Conservation (phyloP, 768 basidiomycete genomes). For the Suillus clintonianus region DNA sequence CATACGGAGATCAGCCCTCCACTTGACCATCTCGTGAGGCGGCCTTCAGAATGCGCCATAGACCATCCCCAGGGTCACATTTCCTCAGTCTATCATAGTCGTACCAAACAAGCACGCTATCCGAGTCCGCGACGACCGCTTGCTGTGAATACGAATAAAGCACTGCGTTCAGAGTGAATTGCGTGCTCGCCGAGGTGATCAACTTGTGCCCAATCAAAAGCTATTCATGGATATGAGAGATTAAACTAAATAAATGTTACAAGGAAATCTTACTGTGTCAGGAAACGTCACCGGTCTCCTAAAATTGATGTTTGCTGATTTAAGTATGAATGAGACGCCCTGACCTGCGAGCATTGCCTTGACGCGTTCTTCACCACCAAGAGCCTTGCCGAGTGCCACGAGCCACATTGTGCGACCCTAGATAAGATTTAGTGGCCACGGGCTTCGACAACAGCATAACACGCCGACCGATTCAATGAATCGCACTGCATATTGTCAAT, state of each 20-base stretch:
- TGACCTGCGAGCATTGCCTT: conserved; percentile 60
- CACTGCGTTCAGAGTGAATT: conserved; percentile 52
- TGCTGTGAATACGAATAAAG: conserved; percentile 69
- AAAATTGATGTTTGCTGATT: conserved; percentile 67
- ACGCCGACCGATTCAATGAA: conserved; percentile 68
- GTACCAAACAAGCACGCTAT: conserved; percentile 74
- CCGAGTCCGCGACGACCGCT: conserved; percentile 63
- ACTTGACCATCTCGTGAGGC: background rate
- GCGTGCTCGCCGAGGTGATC: conserved; percentile 38
- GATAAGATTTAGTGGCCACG: background rate
- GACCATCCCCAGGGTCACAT: conserved; percentile 58
- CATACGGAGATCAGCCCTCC: background rate
- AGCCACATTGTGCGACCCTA: conserved; percentile 76
- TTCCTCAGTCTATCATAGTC: conserved; percentile 71
- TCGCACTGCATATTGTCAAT: conserved; percentile 43
- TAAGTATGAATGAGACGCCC: conserved; percentile 75
- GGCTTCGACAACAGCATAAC: background rate
- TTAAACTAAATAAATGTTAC: conserved; percentile 3
- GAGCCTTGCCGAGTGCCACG: conserved; percentile 50
- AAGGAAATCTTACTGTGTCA: conserved; percentile 56
- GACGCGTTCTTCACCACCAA: conserved; percentile 59
- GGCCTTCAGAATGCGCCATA: conserved; percentile 34
- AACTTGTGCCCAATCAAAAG: conserved; percentile 67
- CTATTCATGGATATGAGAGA: conserved; percentile 33
- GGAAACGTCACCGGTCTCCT: conserved; percentile 74